Conservation (phyloP, 305 asterid species). For the Fraxinus floribunda region DNA sequence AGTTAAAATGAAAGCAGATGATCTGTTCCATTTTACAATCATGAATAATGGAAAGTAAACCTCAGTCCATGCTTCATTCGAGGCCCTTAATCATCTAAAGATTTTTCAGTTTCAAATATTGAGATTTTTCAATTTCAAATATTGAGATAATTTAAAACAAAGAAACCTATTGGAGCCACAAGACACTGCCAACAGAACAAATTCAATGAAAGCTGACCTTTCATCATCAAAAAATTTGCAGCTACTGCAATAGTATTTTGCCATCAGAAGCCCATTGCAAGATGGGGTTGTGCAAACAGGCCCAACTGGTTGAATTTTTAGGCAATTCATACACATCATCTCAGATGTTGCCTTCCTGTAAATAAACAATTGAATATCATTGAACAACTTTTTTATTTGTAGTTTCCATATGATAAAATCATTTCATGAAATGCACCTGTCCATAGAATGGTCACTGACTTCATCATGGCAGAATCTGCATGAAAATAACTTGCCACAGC, state of each 20-base stretch:
- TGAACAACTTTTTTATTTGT: background rate
- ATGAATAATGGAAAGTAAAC: background rate
- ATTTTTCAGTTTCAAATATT: background rate
- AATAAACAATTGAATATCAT: slow-evolving; percentile 15
- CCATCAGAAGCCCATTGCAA: slow-evolving; percentile 77
- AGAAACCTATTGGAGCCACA: background rate
- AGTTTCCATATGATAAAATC: slow-evolving; percentile 5
- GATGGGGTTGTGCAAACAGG: slow-evolving; percentile 72
- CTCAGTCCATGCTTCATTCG: background rate
- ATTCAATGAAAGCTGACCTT: slow-evolving; percentile 45
- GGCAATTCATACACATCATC: slow-evolving; percentile 97
- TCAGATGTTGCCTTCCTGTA: slow-evolving; percentile 92
- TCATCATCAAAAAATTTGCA: slow-evolving; percentile 97
- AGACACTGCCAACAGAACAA: slow-evolving; percentile 13
- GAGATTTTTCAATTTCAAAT: background rate
- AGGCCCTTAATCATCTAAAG: background rate
- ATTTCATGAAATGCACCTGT: slow-evolving; percentile 48
- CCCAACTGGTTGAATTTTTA: slow-evolving; percentile 80
- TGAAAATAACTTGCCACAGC: slow-evolving; percentile 80
- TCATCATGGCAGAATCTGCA: slow-evolving; percentile 98
- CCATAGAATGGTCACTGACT: slow-evolving; percentile 98
- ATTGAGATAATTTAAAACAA: background rate
- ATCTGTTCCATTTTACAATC: background rate
- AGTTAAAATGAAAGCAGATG: background rate
- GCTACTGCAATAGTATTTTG: slow-evolving; percentile 93